Evolutionary conservation across 495 filamentous ascomycete genomes (phyloP).

Genomic region (Podospora tetraspora): DNA sequence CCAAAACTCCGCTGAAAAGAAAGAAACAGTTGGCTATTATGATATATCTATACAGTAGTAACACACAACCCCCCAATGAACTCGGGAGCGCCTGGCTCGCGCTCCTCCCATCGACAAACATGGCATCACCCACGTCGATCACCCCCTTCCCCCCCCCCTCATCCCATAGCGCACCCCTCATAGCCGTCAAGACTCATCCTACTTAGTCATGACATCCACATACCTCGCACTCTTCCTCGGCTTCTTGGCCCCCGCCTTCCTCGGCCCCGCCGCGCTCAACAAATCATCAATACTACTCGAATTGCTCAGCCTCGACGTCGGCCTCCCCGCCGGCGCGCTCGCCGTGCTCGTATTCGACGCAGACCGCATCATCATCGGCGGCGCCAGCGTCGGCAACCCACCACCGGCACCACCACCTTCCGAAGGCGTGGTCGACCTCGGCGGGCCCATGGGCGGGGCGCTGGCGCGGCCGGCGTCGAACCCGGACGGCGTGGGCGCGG

Average conservation of each 20-base stretch:
- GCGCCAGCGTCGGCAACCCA: constrained; percentile 23
- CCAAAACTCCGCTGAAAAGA: not conserved
- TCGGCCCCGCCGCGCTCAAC: constrained; percentile 60
- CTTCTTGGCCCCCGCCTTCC: constrained; percentile 64
- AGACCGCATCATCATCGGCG: constrained; percentile 44
- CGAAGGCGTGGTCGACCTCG: constrained; percentile 23
- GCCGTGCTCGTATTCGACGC: constrained; percentile 37
- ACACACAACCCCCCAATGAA: not conserved
- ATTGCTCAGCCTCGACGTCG: constrained; percentile 64
- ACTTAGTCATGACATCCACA: constrained; percentile 84
- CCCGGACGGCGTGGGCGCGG: constrained; percentile 21
- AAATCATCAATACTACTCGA: constrained; percentile 85
- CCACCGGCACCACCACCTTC: constrained; percentile 22
- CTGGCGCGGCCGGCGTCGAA: constrained; percentile 26
- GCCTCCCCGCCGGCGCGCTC: constrained; percentile 45
- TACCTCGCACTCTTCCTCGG: constrained; percentile 78
- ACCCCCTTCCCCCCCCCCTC: not conserved
- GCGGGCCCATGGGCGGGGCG: constrained; percentile 33
- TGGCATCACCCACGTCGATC: not conserved
- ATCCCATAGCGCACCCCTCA: not conserved
- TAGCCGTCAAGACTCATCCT: constrained; percentile 5
- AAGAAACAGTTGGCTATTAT: not conserved
- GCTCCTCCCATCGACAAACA: not conserved
- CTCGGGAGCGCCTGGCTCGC: not conserved
- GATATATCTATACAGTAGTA: not conserved